phyloP scores from a whole-genome alignment of 306 rosid species.

The Malus orientalis region DNA sequence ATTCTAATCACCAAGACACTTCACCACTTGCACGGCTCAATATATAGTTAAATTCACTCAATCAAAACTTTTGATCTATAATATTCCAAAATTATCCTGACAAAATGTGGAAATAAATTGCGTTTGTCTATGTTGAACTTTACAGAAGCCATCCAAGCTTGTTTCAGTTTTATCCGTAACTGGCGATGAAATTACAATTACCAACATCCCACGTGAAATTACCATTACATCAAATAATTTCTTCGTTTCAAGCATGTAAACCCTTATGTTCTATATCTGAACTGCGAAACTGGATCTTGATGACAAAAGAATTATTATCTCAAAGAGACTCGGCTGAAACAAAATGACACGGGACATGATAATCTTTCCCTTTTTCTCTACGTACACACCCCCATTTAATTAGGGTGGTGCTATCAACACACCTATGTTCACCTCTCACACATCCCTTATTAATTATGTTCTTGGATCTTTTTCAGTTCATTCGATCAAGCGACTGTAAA shows the following conservation, averaged over 20 bases:
- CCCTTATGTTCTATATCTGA: not conserved
- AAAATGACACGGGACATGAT: not conserved
- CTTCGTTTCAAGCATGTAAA: not conserved
- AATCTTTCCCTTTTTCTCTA: not conserved
- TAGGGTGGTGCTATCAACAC: no score
- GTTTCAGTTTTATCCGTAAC: no score
- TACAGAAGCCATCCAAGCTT: not conserved
- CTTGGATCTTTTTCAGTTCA: no score
- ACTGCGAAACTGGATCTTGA: not conserved
- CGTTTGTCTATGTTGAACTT: not conserved
- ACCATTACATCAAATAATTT: no score
- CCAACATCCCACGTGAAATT: not conserved
- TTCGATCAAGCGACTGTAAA: no score
- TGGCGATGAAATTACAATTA: not conserved
- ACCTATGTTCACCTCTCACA: no score
- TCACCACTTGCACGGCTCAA: no score
- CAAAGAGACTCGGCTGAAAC: not conserved
- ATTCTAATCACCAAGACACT: no score
- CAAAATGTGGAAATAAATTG: not conserved
- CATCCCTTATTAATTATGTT: no score
- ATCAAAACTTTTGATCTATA: no score
- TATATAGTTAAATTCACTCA: no score
- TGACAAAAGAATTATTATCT: not conserved
- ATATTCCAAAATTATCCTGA: not conserved
- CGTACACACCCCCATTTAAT: not conserved